These are phyloP conservation scores for Polychytrium aggregatum DNA, from an alignment of 192 early-diverging fungal species.

Conservation along the genomic window DNA sequence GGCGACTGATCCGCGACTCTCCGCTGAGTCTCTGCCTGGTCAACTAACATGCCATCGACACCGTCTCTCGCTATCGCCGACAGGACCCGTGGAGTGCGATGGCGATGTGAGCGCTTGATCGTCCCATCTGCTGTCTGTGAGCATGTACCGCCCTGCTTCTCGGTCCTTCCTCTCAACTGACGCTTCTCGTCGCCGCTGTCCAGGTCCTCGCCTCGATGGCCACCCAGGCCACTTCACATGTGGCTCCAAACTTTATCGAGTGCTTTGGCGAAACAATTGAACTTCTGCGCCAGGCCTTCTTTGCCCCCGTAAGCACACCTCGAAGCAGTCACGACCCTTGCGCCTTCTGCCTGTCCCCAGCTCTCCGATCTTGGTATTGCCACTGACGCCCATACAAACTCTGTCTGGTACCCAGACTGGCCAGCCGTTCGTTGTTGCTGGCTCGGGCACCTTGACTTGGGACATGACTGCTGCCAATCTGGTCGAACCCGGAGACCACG, in stretches of 20 bases:
- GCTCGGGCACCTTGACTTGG: conserved; percentile 97
- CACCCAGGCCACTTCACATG: conserved; percentile 85
- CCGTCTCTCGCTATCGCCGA: no score
- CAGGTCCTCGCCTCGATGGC: conserved; percentile 71
- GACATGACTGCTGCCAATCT: conserved; percentile 90
- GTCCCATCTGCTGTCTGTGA: background rate
- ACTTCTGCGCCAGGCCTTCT: conserved; percentile 67
- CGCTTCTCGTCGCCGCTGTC: no score
- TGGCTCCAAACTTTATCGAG: conserved; percentile 79
- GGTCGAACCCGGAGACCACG: conserved; percentile 76
- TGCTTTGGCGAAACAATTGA: conserved; percentile 81
- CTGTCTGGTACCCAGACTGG: conserved; percentile 21
- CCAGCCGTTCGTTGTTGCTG: conserved; percentile 91
- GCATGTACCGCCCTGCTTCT: background rate
- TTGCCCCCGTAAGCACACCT: conserved; percentile 37
- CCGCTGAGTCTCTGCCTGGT: background rate
- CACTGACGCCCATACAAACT: background rate
- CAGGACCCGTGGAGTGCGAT: conserved; percentile 92
- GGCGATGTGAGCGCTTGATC: conserved; percentile 35
- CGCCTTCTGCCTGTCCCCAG: no score
- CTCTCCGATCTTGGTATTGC: no score
- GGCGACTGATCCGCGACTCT: no score
- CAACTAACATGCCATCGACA: background rate
- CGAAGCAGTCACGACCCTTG: no score
- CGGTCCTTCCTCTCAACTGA: no score